A percentile compares a stretch with the other conserved stretches of the same genome.
Evolutionary conservation across 768 basidiomycete genomes (phyloP).

Genomic region (Collybia sordida): DNA sequence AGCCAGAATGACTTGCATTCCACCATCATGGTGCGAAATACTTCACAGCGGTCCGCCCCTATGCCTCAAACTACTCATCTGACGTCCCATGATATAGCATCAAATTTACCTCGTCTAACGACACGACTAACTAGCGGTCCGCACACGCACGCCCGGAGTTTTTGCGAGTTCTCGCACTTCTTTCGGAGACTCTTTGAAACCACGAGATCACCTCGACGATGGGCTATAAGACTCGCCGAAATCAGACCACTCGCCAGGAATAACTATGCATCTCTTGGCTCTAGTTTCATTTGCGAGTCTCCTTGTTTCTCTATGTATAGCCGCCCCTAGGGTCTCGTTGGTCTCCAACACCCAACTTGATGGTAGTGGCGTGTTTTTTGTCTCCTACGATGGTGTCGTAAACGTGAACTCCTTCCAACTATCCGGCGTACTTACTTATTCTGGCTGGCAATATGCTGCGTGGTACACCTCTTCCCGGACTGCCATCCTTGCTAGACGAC

Average conservation of each 20-base stretch:
- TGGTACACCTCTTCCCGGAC: constrained; percentile 44
- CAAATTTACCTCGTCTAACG: too few species aligned
- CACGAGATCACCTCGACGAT: too few species aligned
- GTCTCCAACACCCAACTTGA: constrained; percentile 38
- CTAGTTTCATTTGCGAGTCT: constrained; percentile 8
- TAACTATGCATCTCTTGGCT: constrained; percentile 7
- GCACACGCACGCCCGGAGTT: too few species aligned
- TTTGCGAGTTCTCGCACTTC: too few species aligned
- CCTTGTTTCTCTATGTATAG: constrained; percentile 13
- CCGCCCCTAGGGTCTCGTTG: constrained; percentile 41
- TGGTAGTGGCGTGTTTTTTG: constrained; percentile 39
- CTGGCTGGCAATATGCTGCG: constrained; percentile 40
- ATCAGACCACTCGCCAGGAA: not conserved
- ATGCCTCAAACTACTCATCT: too few species aligned
- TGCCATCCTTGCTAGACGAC: constrained; percentile 39
- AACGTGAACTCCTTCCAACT: constrained; percentile 49
- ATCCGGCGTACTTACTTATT: constrained; percentile 38
- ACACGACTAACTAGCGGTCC: too few species aligned
- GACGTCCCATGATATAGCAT: too few species aligned
- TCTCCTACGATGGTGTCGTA: constrained; percentile 46
- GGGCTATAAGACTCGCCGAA: too few species aligned
- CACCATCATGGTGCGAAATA: too few species aligned
- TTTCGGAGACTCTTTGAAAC: too few species aligned
- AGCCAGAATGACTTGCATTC: too few species aligned
- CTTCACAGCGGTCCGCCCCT: too few species aligned